Evolutionary conservation across 2,329 filamentous ascomycete genomes (phyloP).

Genomic region (Samsoniella hepiali): DNA sequence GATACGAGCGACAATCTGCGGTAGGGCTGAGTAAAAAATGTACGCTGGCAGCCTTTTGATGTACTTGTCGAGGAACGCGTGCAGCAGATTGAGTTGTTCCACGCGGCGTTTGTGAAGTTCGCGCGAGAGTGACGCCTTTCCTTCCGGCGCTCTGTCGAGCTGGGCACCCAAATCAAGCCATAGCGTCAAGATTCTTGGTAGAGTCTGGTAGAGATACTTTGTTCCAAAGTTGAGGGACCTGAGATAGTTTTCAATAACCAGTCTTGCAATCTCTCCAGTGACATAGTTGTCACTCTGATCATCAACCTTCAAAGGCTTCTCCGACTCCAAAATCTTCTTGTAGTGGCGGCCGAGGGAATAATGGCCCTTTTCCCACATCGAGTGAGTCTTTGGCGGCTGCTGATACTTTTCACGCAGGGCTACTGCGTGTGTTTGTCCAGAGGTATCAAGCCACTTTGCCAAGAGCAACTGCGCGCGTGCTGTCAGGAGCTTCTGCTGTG

Average conservation of each 20-base stretch:
- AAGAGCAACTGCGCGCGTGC: slow-evolving; percentile 81
- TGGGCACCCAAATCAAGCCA: slow-evolving; percentile 90
- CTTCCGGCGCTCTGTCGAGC: slow-evolving; percentile 59
- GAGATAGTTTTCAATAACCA: slow-evolving; percentile 92
- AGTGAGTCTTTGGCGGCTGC: slow-evolving; percentile 66
- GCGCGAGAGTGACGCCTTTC: slow-evolving; percentile 50
- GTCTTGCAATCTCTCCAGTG: slow-evolving; percentile 77
- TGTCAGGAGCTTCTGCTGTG: slow-evolving; percentile 59
- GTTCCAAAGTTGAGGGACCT: slow-evolving; percentile 83
- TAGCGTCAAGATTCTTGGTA: slow-evolving; percentile 85
- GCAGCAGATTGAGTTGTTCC: slow-evolving; percentile 65
- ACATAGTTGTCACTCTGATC: slow-evolving; percentile 76
- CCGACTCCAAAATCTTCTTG: slow-evolving; percentile 89
- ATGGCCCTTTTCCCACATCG: slow-evolving; percentile 91
- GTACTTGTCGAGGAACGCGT: slow-evolving; percentile 77
- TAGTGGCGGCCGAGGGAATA: slow-evolving; percentile 97
- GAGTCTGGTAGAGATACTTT: slow-evolving; percentile 93
- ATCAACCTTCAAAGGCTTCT: slow-evolving; percentile 70
- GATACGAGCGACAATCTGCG: slow-evolving; percentile 94
- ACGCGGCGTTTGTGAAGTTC: slow-evolving; percentile 56
- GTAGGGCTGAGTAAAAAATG: slow-evolving; percentile 77
- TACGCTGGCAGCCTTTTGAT: slow-evolving; percentile 68
- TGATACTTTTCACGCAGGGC: slow-evolving; percentile 80
- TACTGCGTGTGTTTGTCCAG: slow-evolving; percentile 86
- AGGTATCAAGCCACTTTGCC: slow-evolving; percentile 93